These are phyloP conservation scores for Xanthoconium separans DNA, from an alignment of 1,284 basidiomycete genomes.

Conservation along the genomic window DNA sequence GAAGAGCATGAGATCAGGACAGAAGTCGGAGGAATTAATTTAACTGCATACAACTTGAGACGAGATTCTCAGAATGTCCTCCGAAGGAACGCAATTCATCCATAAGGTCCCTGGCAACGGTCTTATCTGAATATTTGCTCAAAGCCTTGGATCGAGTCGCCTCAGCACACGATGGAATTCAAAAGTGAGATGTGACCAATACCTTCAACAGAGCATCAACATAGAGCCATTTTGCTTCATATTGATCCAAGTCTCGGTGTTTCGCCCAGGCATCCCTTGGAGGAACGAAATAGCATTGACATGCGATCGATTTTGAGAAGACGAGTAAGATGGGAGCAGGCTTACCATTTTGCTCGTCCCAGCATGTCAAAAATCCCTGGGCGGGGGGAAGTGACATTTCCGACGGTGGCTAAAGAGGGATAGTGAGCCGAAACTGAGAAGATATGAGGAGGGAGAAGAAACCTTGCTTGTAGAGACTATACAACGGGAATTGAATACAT, in stretches of 20 bases:
- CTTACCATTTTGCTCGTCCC: constrained; percentile 90
- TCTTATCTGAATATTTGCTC: constrained; percentile 81
- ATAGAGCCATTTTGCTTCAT: constrained; percentile 88
- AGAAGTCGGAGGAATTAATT: neutral
- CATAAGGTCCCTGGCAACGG: constrained; percentile 72
- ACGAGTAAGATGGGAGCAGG: neutral
- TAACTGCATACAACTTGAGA: constrained; percentile 61
- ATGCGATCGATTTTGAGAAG: constrained; percentile 32
- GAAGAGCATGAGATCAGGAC: constrained; percentile 6
- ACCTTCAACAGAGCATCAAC: constrained; percentile 87
- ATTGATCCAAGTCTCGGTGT: constrained; percentile 75
- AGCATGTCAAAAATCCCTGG: constrained; percentile 94
- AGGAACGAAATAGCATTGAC: constrained; percentile 10
- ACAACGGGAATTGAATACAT: constrained; percentile 5
- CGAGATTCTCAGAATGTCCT: constrained; percentile 65
- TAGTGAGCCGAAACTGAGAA: constrained; percentile 9
- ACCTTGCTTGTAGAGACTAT: constrained; percentile 92
- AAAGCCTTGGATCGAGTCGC: constrained; percentile 54
- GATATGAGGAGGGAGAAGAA: constrained; percentile 10
- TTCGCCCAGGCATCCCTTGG: constrained; percentile 93
- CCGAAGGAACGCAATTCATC: constrained; percentile 82
- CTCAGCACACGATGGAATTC: neutral
- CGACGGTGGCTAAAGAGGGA: constrained; percentile 70
- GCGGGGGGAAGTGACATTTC: constrained; percentile 76
- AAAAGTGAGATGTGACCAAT: constrained; percentile 13